Evolutionary conservation across 2,329 filamentous ascomycete genomes (phyloP).

Genomic region (Trichoderma koningii): DNA sequence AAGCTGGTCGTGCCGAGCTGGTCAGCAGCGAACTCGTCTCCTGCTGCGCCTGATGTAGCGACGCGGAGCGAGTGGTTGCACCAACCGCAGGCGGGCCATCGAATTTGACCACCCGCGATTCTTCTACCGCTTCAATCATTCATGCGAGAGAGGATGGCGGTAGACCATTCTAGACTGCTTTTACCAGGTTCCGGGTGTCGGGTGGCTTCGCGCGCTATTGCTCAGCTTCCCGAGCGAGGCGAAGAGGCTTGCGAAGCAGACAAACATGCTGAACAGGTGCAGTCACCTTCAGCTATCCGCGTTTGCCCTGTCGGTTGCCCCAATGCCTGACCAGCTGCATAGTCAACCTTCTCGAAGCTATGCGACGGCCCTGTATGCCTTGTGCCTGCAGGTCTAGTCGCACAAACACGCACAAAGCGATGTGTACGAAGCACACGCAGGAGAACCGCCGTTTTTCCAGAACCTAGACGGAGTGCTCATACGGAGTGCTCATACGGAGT

Average conservation of each 20-base stretch:
- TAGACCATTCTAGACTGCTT: neutral
- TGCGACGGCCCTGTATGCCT: slow-evolving; percentile 5
- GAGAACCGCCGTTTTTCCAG: neutral
- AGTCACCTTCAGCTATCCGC: neutral
- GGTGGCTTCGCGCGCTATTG: neutral
- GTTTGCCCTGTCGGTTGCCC: neutral
- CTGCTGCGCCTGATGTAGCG: neutral
- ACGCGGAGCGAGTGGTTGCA: neutral
- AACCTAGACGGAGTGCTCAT: neutral
- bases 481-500: neutral
- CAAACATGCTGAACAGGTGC: neutral
- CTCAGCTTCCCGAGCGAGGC: neutral
- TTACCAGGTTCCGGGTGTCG: neutral
- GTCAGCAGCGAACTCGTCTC: neutral
- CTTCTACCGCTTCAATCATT: neutral
- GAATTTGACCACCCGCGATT: neutral
- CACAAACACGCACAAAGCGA: neutral
- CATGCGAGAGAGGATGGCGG: neutral
- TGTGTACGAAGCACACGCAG: neutral
- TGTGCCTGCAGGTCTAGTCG: slow-evolving; percentile 1
- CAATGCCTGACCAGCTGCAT: neutral
- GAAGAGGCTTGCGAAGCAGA: neutral
- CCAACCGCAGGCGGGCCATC: neutral
- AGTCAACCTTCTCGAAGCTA: neutral
- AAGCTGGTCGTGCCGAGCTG: neutral